Conservation (phyloP, 139 green algal species). For the Chlorella sp. region DNA sequence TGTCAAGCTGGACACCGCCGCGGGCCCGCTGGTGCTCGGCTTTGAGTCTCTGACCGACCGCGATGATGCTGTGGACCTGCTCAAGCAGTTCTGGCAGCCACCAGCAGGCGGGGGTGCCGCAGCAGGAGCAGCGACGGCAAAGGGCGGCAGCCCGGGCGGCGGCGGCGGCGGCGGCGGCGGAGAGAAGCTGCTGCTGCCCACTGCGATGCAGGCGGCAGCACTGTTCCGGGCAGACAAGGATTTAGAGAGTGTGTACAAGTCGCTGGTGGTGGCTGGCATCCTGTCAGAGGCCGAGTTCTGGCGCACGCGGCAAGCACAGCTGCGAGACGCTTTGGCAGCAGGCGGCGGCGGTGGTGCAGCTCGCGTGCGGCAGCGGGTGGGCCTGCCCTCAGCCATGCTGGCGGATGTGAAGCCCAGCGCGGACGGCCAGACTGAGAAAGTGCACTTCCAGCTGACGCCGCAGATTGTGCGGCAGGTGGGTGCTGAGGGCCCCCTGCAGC, state of each 20-base stretch:
- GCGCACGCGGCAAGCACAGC: conserved; percentile 32
- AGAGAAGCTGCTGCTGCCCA: conserved; percentile 19
- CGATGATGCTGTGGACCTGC: conserved; percentile 41
- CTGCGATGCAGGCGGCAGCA: background rate
- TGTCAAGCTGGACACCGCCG: conserved; percentile 24
- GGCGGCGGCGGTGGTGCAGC: background rate
- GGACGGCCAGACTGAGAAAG: conserved; percentile 52
- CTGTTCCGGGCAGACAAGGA: conserved; percentile 50
- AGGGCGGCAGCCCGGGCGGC: background rate
- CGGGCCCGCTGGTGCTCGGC: conserved; percentile 25
- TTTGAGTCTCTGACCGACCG: conserved; percentile 40
- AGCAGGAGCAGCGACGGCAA: background rate
- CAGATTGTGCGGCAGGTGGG: conserved; percentile 33
- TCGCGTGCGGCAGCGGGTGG: conserved; percentile 36
- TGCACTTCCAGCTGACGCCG: conserved; percentile 54
- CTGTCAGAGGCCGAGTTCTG: conserved; percentile 65
- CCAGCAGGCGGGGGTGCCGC: background rate
- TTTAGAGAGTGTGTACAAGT: conserved; percentile 48
- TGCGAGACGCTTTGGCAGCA: conserved; percentile 7
- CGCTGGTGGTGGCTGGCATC: conserved; percentile 57
- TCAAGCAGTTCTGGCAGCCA: conserved; percentile 32
- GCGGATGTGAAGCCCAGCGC: conserved; percentile 35
- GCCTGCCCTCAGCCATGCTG: conserved; percentile 56
- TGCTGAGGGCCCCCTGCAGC: background rate
- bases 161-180: background rate